phyloP scores from a whole-genome alignment of 2,329 filamentous ascomycete species.

The Cercospora beticola region DNA sequence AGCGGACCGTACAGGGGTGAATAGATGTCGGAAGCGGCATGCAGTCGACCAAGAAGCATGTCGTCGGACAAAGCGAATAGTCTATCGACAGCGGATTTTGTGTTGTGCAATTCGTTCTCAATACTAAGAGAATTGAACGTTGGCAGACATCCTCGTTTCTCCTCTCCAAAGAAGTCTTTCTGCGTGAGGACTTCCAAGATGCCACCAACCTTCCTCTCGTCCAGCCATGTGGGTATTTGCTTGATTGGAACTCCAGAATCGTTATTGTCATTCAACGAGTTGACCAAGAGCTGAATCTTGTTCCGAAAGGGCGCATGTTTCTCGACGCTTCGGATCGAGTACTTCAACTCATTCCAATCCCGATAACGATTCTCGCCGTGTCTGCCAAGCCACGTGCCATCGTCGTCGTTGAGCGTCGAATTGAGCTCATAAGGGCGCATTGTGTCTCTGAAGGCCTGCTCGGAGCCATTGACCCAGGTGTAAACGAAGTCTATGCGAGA shows the following conservation, averaged over 20 bases:
- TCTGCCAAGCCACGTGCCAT: not conserved
- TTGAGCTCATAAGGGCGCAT: not conserved
- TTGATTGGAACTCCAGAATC: not conserved
- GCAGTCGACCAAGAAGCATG: conserved; percentile 5
- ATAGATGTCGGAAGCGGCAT: conserved; percentile 9
- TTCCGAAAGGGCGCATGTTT: conserved; percentile 10
- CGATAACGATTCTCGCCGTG: conserved; percentile 5
- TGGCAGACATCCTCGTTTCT: not conserved
- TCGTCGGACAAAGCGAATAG: conserved; percentile 9
- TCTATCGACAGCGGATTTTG: not conserved
- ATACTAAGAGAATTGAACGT: not conserved
- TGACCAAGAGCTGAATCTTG: conserved; percentile 25
- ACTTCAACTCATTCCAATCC: conserved; percentile 15
- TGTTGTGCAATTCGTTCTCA: not conserved
- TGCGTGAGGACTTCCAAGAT: conserved; percentile 5
- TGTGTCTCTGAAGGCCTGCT: not conserved
- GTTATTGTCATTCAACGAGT: not conserved
- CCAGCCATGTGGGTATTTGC: conserved; percentile 5
- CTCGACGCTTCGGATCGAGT: conserved; percentile 9
- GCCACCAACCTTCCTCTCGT: not conserved
- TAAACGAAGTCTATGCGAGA: not conserved
- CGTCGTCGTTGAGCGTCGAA: not conserved
- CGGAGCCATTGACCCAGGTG: not conserved
- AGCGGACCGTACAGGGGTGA: conserved; percentile 6
- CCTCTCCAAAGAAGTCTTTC: conserved; percentile 2